Conservation (phyloP, 305 asterid genomes). For the Fraxinus paxiana region DNA sequence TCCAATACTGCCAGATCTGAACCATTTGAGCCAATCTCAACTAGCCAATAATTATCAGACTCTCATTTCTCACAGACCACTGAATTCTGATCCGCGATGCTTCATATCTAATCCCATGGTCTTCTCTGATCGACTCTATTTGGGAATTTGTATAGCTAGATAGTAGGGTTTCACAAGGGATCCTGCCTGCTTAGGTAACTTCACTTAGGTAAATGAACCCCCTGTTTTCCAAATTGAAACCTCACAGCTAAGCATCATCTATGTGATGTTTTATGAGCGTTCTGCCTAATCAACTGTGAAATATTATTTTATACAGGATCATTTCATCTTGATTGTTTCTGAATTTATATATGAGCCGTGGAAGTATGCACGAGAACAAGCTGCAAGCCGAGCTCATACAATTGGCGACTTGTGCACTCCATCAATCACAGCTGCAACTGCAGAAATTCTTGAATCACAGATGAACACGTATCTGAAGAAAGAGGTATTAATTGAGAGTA, state of each 20-base stretch:
- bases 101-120: neutral
- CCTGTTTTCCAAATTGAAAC: neutral
- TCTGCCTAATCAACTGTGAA: slow-evolving; percentile 22
- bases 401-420: slow-evolving; percentile 77
- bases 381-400: slow-evolving; percentile 50
- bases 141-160: neutral
- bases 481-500: slow-evolving; percentile 44
- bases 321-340: slow-evolving; percentile 78
- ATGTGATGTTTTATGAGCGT: slow-evolving; percentile 2
- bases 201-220: neutral
- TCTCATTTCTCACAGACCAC: neutral
- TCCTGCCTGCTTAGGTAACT: neutral
- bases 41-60: neutral
- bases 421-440: slow-evolving; percentile 77
- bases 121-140: neutral
- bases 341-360: slow-evolving; percentile 87
- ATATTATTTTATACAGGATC: slow-evolving; percentile 53
- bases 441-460: slow-evolving; percentile 80
- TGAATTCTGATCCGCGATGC: neutral
- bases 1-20: slow-evolving; percentile 2
- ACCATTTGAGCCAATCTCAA: slow-evolving; percentile 5
- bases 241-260: slow-evolving; percentile 18
- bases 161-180: neutral
- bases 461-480: slow-evolving; percentile 66
- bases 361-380: slow-evolving; percentile 86